Conservation (phyloP, 768 basidiomycete genomes). For the Neoboletus subvelutipes region DNA sequence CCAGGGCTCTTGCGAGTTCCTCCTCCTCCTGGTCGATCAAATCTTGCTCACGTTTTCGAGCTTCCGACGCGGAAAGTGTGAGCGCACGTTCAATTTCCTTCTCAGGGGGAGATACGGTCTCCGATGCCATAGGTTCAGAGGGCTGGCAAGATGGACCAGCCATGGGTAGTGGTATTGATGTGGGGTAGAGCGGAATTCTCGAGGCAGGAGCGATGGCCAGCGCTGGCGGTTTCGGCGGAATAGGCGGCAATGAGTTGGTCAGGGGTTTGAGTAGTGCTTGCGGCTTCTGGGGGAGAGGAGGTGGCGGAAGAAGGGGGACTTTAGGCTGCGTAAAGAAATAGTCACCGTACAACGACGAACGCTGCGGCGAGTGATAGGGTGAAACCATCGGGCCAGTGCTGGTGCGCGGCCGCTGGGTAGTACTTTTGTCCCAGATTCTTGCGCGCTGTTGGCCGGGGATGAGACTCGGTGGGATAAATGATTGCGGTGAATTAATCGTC, state of each 20-base stretch:
- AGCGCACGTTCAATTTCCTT: slow-evolving; percentile 49
- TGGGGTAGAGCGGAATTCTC: slow-evolving; percentile 35
- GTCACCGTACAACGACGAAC: slow-evolving; percentile 29
- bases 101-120: slow-evolving; percentile 30
- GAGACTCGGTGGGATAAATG: slow-evolving; percentile 26
- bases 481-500: neutral
- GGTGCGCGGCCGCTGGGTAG: slow-evolving; percentile 14
- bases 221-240: slow-evolving; percentile 41
- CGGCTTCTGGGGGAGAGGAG: slow-evolving; percentile 34
- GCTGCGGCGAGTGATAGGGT: slow-evolving; percentile 12
- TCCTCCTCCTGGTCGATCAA: slow-evolving; percentile 52
- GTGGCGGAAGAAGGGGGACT: slow-evolving; percentile 26
- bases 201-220: slow-evolving; percentile 12
- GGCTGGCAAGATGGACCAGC: slow-evolving; percentile 8
- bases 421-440: slow-evolving; percentile 20
- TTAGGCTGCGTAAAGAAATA: slow-evolving; percentile 20
- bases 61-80: slow-evolving; percentile 45
- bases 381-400: slow-evolving; percentile 5
- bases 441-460: slow-evolving; percentile 24
- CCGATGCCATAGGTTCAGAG: slow-evolving; percentile 1
- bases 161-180: slow-evolving; percentile 27
- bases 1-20: slow-evolving; percentile 62
- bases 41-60: slow-evolving; percentile 26
- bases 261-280: slow-evolving; percentile 28
- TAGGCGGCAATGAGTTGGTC: slow-evolving; percentile 37